Evolutionary conservation across 306 rosid species (phyloP).

Genomic region (Hippophae rhamnoides): DNA sequence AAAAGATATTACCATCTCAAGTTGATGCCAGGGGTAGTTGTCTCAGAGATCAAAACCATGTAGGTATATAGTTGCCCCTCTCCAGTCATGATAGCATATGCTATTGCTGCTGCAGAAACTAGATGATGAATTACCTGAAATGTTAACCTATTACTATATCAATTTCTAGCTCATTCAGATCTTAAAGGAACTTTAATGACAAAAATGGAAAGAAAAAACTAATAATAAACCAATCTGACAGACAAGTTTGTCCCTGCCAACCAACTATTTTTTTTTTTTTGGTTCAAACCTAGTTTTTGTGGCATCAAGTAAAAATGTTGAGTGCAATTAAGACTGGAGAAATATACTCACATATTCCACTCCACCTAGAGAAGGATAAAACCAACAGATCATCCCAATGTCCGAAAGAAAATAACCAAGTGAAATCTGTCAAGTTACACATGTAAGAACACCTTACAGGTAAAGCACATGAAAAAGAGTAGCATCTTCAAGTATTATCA

Average conservation of each 20-base stretch:
- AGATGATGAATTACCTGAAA: constrained; percentile 89
- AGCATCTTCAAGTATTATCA: no score
- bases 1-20: constrained; percentile 74
- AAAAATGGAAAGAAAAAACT: constrained; percentile 4
- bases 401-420: constrained; percentile 88
- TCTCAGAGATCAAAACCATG: constrained; percentile 93
- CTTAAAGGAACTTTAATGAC: background rate
- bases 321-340: constrained; percentile 12
- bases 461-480: background rate
- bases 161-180: constrained; percentile 15
- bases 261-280: constrained; percentile 10
- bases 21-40: constrained; percentile 92
- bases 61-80: constrained; percentile 86
- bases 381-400: constrained; percentile 85
- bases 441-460: constrained; percentile 9
- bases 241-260: background rate
- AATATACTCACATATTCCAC: constrained; percentile 83
- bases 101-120: constrained; percentile 58
- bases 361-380: constrained; percentile 87
- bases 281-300: background rate
- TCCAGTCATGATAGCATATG: constrained; percentile 79
- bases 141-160: constrained; percentile 17
- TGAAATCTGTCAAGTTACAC: constrained; percentile 50
- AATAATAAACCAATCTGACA: constrained; percentile 11
- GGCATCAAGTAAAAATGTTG: background rate